A percentile compares a stretch with the other conserved stretches of the same genome.
Evolutionary conservation across 768 basidiomycete genomes (phyloP).

Genomic region (Hirschioporus abietinus): DNA sequence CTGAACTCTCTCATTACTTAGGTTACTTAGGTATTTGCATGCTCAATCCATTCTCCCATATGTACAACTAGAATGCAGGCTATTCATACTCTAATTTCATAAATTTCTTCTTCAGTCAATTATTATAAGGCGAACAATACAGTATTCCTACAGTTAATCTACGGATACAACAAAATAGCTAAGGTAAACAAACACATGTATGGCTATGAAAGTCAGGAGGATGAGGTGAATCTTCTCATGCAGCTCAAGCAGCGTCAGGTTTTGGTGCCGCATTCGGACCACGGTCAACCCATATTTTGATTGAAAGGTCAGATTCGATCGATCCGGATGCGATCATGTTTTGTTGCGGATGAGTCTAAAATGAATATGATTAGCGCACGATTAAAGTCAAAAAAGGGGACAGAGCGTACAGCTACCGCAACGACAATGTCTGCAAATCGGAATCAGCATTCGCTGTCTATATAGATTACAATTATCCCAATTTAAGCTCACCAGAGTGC

Average conservation of each 20-base stretch:
- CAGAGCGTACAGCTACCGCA: slow-evolving; percentile 60
- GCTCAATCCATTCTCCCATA: not conserved
- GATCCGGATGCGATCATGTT: slow-evolving; percentile 87
- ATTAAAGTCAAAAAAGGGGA: slow-evolving; percentile 7
- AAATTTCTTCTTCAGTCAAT: not conserved
- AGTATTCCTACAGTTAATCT: not conserved
- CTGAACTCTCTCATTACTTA: not conserved
- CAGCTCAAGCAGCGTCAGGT: slow-evolving; percentile 7
- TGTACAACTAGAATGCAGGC: not conserved
- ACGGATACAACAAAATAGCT: not conserved
- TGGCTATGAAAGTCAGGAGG: not conserved
- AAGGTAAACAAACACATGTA: not conserved
- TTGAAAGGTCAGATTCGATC: slow-evolving; percentile 75
- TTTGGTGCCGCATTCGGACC: slow-evolving; percentile 15
- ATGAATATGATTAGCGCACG: slow-evolving; percentile 9
- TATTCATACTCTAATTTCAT: not conserved
- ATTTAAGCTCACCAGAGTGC: slow-evolving; percentile 52
- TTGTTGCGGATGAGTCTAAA: slow-evolving; percentile 76
- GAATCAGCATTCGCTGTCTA: slow-evolving; percentile 7
- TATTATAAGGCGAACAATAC: not conserved
- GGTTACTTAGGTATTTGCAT: not conserved
- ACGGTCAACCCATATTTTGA: slow-evolving; percentile 77
- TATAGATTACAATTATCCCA: slow-evolving; percentile 7
- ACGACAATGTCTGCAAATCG: slow-evolving; percentile 59
- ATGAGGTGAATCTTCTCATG: not conserved